Evolutionary conservation across 1,284 basidiomycete species (phyloP), one percentile per base, ranked within the genome.

Genomic region (Ganoderma boninense): DNA sequence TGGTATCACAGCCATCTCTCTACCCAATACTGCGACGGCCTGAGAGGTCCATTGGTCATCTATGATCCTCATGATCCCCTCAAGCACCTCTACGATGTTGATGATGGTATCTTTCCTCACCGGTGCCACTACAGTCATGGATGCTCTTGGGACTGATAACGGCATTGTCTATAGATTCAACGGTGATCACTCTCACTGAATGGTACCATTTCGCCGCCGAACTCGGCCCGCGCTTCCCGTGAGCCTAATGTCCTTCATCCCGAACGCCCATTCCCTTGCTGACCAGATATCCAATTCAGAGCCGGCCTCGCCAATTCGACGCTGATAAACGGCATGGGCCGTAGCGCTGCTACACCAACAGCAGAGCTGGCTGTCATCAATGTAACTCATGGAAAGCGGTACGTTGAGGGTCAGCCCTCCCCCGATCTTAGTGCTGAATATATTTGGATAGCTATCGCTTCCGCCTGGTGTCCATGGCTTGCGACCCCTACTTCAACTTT

Each of bases 241-340:
- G 42, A 43, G 70, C 63, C 29, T 18, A 26, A 11, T 4, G 0
- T 29, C 62, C 57, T 62, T 60, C 2, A 13, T n/a, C 35, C 63
- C 20, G 13, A 56, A 14, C 11, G n/a, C 18, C 40, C 40, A 20
- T 61, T 1, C 16, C 52, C 4, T 32, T 46, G 62, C 43, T 60
- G 16, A 57, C 32, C 32, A 13, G 11, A 44, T 20, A 14, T 42
- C 35, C 20, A 16, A 16, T 20, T 23, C n/a, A 65, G 64, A 2
- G 14, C 29, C 6, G 65, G 61, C 11, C 10, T 26, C 11, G 23
- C 70, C 10, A 61, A 74, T 54, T 18, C 84, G 0, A 87, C 85
- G 1, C 75, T 90, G 4, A 86, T 91, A 75, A 90, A 90, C 64
- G 84, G 85, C 7, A 74, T 78, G 42, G 85, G 86, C 14, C 76